phyloP scores from a whole-genome alignment of 331 rosid genomes.

The Malus hybrid region DNA sequence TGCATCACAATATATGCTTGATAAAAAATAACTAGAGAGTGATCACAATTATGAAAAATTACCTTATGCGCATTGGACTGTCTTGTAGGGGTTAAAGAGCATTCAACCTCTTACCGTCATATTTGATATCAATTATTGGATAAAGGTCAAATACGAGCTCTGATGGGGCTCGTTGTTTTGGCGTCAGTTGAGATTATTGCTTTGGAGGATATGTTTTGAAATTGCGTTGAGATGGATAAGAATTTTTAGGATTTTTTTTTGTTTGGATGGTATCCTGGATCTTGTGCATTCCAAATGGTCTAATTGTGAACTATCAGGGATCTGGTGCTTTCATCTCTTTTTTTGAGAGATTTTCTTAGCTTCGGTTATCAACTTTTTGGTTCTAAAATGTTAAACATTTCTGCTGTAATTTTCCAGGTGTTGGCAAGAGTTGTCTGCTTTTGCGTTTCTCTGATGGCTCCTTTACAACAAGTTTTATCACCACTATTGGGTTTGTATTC shows the following conservation, averaged over 20 bases:
- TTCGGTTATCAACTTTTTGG: background rate
- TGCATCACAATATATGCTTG: background rate
- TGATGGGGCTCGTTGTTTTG: background rate
- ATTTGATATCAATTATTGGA: background rate
- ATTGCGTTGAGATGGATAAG: background rate
- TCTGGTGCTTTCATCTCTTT: too few relatives aligned
- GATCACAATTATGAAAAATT: background rate
- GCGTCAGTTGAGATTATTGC: background rate
- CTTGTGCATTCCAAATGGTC: background rate
- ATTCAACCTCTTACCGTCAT: background rate
- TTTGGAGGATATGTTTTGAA: background rate
- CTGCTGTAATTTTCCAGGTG: conserved; percentile 38
- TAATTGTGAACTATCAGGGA: too few relatives aligned
- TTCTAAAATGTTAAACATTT: background rate
- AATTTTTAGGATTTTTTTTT: background rate
- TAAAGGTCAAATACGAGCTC: background rate
- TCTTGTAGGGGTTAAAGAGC: background rate
- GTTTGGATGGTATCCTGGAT: background rate
- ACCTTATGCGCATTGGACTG: background rate
- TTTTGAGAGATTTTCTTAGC: background rate
- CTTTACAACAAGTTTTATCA: conserved; percentile 83
- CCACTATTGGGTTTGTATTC: conserved; percentile 77
- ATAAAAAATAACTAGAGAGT: background rate
- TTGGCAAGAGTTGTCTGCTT: conserved; percentile 90
- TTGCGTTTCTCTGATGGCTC: conserved; percentile 90